These are phyloP conservation scores for Typha latifolia DNA, from an alignment of 176 grass and related monocot genomes.

Conservation along the genomic window DNA sequence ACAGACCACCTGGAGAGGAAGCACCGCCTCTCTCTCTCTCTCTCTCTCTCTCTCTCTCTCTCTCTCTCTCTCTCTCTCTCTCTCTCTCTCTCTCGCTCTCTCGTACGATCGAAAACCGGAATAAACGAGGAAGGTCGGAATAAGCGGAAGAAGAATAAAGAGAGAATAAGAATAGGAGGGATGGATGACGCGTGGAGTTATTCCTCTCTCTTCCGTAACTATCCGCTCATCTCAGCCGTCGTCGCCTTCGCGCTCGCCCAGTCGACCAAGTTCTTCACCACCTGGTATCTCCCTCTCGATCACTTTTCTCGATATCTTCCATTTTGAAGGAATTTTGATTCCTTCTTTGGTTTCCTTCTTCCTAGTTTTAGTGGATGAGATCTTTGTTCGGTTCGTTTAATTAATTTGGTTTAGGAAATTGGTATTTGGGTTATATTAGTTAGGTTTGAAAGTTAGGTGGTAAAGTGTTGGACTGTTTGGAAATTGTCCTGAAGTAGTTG, in stretches of 20 bases:
- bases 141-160: neutral
- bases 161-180: neutral
- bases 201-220: conserved; percentile 23
- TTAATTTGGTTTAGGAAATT: too few species aligned
- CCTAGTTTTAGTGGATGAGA: neutral
- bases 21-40: too few species aligned
- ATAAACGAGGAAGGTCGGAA: neutral
- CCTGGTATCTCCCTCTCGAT: conserved; percentile 30
- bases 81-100: too few species aligned
- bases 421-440: conserved; percentile 2
- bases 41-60: too few species aligned
- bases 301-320: neutral
- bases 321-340: too few species aligned
- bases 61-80: too few species aligned
- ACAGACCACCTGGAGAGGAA: too few species aligned
- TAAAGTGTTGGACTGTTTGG: too few species aligned
- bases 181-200: neutral
- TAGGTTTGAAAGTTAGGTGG: conserved; percentile 4
- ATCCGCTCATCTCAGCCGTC: conserved; percentile 61
- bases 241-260: conserved; percentile 58
- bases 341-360: neutral
- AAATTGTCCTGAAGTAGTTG: too few species aligned
- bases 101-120: neutral
- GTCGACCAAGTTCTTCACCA: conserved; percentile 67
- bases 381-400: neutral